Percentiles rank a stretch among this genome's conserved stretches.
phyloP scores from a whole-genome alignment of 129 eudicot genomes.

The Flaveria bidentis region DNA sequence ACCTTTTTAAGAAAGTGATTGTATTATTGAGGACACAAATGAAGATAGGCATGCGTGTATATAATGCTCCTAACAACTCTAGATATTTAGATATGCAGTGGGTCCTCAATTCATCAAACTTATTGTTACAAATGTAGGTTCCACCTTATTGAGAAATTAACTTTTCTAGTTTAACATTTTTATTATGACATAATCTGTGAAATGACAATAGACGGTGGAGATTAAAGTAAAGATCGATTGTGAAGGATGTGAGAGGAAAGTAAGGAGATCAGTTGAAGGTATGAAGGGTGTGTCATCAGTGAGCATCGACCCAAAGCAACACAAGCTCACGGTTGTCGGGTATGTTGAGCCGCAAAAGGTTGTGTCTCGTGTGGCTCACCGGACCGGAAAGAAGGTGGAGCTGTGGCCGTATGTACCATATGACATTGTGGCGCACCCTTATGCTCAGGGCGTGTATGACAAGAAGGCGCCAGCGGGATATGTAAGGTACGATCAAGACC shows the following conservation, averaged over 20 bases:
- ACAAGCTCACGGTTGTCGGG: conserved; percentile 78
- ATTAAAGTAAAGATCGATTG: conserved; percentile 85
- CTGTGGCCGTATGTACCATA: conserved; percentile 94
- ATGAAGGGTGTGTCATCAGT: conserved; percentile 87
- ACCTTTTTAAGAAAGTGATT: conserved; percentile 3
- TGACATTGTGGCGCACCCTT: conserved; percentile 83
- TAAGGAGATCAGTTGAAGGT: conserved; percentile 83
- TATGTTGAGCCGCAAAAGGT: conserved; percentile 87
- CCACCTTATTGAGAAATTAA: not conserved
- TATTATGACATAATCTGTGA: not conserved
- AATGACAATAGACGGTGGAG: conserved; percentile 66
- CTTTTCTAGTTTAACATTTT: not conserved
- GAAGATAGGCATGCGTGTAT: not conserved
- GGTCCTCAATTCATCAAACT: not conserved
- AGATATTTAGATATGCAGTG: conserved; percentile 29
- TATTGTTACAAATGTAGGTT: not conserved
- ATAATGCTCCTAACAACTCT: conserved; percentile 14
- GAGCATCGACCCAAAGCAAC: conserved; percentile 63
- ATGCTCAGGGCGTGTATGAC: conserved; percentile 84
- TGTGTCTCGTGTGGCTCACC: conserved; percentile 72
- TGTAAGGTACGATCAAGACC: conserved; percentile 58
- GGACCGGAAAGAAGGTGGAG: conserved; percentile 93
- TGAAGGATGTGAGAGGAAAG: conserved; percentile 93
- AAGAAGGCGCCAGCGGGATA: conserved; percentile 90
- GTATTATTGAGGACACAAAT: conserved; percentile 19